Evolutionary conservation across 108 stramenopile species (phyloP).

Genomic region (Nitzschia putrida): DNA sequence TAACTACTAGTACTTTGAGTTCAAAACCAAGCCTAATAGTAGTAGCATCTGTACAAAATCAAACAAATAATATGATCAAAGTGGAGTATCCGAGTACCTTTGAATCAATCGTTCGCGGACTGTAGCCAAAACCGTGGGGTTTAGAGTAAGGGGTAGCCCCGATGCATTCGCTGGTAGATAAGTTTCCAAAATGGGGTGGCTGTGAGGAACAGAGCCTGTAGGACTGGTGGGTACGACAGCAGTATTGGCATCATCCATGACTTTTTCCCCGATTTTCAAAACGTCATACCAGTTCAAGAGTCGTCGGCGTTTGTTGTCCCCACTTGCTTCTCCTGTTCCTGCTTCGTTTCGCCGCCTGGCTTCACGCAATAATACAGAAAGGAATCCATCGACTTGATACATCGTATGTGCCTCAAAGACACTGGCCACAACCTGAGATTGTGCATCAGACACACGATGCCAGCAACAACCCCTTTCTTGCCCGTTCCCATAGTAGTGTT

Average conservation of each 20-base stretch:
- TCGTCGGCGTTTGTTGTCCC: constrained; percentile 4
- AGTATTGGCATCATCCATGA: not conserved
- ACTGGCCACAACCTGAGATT: constrained; percentile 13
- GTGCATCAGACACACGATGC: constrained; percentile 12
- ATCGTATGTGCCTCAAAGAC: constrained; percentile 26
- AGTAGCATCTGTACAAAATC: not conserved
- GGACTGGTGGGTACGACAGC: no score
- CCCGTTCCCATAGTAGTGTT: constrained; percentile 33
- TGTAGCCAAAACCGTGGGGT: constrained; percentile 27
- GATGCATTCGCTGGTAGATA: not conserved
- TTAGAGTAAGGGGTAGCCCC: constrained; percentile 23
- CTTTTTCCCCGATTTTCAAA: constrained; percentile 13
- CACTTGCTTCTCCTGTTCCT: not conserved
- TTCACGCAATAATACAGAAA: constrained; percentile 4
- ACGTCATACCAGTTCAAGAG: constrained; percentile 36
- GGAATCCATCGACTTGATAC: constrained; percentile 8
- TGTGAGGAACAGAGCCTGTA: not conserved
- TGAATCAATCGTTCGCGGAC: constrained; percentile 32
- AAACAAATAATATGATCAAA: not conserved
- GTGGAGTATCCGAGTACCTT: constrained; percentile 32
- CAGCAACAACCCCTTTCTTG: constrained; percentile 32
- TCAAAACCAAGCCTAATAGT: no score
- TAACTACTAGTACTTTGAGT: no score
- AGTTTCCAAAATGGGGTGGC: constrained; percentile 5
- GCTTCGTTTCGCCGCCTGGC: constrained; percentile 1